Base-by-base conservation (phyloP, 495 filamentous ascomycete species). In the Haplographium delicatum region DNA sequence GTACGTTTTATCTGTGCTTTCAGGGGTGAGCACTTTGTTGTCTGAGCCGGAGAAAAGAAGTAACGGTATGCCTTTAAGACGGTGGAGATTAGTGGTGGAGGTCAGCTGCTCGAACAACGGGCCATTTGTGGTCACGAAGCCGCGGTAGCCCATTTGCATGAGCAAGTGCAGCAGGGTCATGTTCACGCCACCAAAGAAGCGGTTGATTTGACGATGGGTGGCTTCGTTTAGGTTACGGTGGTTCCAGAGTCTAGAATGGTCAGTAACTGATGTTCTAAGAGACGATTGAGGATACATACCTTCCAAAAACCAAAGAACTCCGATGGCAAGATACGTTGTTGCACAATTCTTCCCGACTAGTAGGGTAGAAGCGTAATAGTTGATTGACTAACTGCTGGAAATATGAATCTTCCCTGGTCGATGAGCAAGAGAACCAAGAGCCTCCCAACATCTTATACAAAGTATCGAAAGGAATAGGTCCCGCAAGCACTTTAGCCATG, bases 311-410 rank as follows among this genome's bases (percentile, higher is more conserved):
- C 25, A 87, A 65, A 9, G 72, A 72, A 38, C 65, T 60, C 6
- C 83, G 75, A 65, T 82, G 81, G 64, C 83, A 87, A 16, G 71
- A 69, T 1, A 73, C 73, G 47, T 75, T 81, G 55, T 72, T 78
- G 65, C 83, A 86, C n/a, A 82, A 65, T 57, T 86, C 83, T 11
- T 62, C 62, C 9, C 68, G 62, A 5, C 61, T 47, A 9, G 78
- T 76, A 2, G 83, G 82, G 57, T 84, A 82, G 48, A 85, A 69
- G 2, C 82, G 66, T 20, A 83, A 64, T 4, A 76, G 16, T 58
- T 82, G 76, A 62, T 84, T 79, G 54, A 83, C 50, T 2, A 61
- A 40, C 27, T 61, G 63, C 58, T 83, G 81, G n/a, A 78, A 47
- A 11, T 67, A 58, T 15, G 68, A 60, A 63, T 80, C 78, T 54